Base-by-base conservation (phyloP, 1,139 yeast genomes). In the Tardiomyces depauwii region DNA sequence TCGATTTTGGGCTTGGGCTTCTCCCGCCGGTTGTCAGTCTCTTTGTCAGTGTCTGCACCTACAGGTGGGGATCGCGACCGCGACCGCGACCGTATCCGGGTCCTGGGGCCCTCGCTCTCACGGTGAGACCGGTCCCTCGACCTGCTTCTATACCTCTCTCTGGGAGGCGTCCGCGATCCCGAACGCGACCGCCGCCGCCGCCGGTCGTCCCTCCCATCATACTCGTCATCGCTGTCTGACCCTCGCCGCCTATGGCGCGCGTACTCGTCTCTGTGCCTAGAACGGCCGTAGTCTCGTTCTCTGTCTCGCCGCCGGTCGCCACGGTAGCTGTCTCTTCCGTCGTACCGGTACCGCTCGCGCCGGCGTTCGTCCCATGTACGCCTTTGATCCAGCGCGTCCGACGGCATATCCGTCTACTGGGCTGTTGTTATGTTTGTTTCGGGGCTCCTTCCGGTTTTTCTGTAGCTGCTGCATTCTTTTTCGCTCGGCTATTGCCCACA, bases 1-100 rank as follows among this genome's bases (percentile, higher is more conserved):
- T 60, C 62, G 12, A 54, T 47, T 25, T 51, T 47, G 6, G 55
- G 52, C 28, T 42, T 46, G 9, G 25, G 28, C 41, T 41, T 25
- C 52, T 47, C 38, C 48, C 42, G 21, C 36, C 25, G 27, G 49
- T 40, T 18, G 49, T n/a, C 45, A n/a, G 13, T 46, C 47, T 33
- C 48, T 36, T 39, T 39, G n/a, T 14, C 36, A 14, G 36, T 30
- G n/a, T 14, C n/a, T n/a, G n/a, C n/a, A 14, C 36, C 10, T 12
- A 3, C 30, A 27, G 36, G 10, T 5, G 36, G n/a, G 5, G 36
- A 30, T 30, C 16, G 36, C 10, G n/a, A 14, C 5, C 36, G 36
- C 5, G 36, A 30, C 36, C 16, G 36, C 36, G 36, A 30, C 36
- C 5, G 36, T 10, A 11, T 5, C 36, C 16, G 16, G 10, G 36